Conservation (phyloP, 805 yeast genomes). For the Sugiyamaella valdiviana region DNA sequence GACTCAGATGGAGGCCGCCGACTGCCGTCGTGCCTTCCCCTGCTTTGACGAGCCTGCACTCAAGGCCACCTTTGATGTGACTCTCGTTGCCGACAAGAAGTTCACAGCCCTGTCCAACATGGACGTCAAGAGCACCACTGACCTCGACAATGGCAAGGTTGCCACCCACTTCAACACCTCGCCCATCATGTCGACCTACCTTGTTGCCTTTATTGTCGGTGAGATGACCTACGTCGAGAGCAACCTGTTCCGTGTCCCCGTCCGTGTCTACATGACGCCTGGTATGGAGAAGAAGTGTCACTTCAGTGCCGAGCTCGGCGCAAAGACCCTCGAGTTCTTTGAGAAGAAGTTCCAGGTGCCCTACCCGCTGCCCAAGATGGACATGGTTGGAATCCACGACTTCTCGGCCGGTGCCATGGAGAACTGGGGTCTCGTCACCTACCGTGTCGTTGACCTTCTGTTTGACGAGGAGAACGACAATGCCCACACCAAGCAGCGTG, state of each 20-base stretch:
- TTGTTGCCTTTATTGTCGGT: slow-evolving; percentile 68
- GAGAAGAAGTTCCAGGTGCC: slow-evolving; percentile 60
- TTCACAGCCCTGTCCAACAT: slow-evolving; percentile 62
- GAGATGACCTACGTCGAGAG: slow-evolving; percentile 58
- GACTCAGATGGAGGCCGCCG: slow-evolving; percentile 72
- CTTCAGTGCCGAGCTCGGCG: slow-evolving; percentile 59
- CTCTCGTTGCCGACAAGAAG: slow-evolving; percentile 46
- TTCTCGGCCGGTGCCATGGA: slow-evolving; percentile 88
- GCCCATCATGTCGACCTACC: slow-evolving; percentile 68
- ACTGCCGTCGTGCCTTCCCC: slow-evolving; percentile 73
- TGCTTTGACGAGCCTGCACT: slow-evolving; percentile 67
- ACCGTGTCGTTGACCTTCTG: slow-evolving; percentile 52
- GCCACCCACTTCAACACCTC: slow-evolving; percentile 52
- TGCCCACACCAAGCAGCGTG: slow-evolving; percentile 57
- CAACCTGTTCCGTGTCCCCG: slow-evolving; percentile 51
- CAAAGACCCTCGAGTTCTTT: slow-evolving; percentile 58
- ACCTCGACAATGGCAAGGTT: slow-evolving; percentile 36
- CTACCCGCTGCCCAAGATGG: slow-evolving; percentile 78
- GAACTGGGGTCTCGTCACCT: slow-evolving; percentile 79
- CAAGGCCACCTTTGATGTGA: slow-evolving; percentile 58
- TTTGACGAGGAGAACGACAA: slow-evolving; percentile 66
- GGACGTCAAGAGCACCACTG: slow-evolving; percentile 44
- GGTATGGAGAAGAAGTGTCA: slow-evolving; percentile 57
- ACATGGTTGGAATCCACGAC: slow-evolving; percentile 70
- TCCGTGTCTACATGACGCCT: slow-evolving; percentile 64